A percentile compares a stretch with the other conserved stretches of the same genome.
Conservation (phyloP, 495 filamentous ascomycete species). For the Corynascus novoguineensis region DNA sequence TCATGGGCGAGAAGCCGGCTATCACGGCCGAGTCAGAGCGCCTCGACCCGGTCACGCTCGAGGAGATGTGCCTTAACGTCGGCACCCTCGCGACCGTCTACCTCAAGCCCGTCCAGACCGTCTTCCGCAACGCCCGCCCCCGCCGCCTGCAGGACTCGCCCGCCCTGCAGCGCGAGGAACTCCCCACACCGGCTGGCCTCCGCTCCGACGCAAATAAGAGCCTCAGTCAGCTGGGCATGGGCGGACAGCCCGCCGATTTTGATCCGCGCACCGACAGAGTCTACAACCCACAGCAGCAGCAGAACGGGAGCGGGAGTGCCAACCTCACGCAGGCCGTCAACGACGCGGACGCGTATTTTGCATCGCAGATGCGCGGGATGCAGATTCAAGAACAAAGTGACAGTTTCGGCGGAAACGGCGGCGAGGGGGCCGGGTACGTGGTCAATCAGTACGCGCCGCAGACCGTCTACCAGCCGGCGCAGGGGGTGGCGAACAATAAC, state of each 20-base stretch:
- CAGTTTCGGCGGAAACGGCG: constrained; percentile 43
- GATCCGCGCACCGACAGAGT: constrained; percentile 28
- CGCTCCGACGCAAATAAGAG: constrained; percentile 48
- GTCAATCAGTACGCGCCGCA: constrained; percentile 64
- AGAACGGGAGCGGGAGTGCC: constrained; percentile 1
- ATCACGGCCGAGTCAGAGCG: constrained; percentile 97
- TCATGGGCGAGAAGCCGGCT: constrained; percentile 95
- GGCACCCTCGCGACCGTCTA: constrained; percentile 97
- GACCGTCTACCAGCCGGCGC: constrained; percentile 51
- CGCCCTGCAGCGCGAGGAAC: constrained; percentile 66
- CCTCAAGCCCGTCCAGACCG: constrained; percentile 92
- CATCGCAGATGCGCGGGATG: constrained; percentile 67
- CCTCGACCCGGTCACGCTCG: constrained; percentile 81
- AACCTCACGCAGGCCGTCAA: constrained; percentile 64
- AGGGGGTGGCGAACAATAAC: constrained; percentile 45
- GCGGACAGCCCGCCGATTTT: constrained; percentile 42
- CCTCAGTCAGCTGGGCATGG: constrained; percentile 48
- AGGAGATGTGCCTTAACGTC: constrained; percentile 95
- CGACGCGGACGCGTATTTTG: constrained; percentile 84
- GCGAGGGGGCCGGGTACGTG: constrained; percentile 50
- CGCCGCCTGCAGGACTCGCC: constrained; percentile 72
- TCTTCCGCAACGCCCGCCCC: constrained; percentile 87
- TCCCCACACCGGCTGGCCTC: constrained; percentile 37
- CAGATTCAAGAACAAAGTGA: constrained; percentile 48
- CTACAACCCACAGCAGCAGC: neutral